A percentile compares a stretch with the other conserved stretches of the same genome.
phyloP scores from a whole-genome alignment of 176 grass and related monocot species.

The Juncus effusus region DNA sequence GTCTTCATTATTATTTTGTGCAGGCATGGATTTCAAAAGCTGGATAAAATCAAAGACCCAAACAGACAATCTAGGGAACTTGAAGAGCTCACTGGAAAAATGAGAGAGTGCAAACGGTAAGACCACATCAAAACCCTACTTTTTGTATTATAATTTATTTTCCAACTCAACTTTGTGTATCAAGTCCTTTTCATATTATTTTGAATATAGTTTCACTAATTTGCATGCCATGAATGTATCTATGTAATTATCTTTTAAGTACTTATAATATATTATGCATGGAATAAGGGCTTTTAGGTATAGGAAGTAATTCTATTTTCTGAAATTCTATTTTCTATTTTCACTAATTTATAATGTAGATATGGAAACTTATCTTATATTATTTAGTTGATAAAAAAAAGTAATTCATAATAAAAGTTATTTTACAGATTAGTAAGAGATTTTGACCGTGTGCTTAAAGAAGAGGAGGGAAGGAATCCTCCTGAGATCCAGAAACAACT shows the following conservation, averaged over 20 bases:
- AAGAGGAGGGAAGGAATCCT: slow-evolving; percentile 62
- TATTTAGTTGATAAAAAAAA: too few species aligned
- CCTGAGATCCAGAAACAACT: slow-evolving; percentile 85
- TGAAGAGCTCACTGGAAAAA: slow-evolving; percentile 91
- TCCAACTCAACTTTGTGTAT: slow-evolving; percentile 6
- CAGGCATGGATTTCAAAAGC: slow-evolving; percentile 98
- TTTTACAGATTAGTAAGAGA: slow-evolving; percentile 69
- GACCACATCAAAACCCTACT: slow-evolving; percentile 17
- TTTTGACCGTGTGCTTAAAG: slow-evolving; percentile 74
- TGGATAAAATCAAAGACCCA: slow-evolving; percentile 95
- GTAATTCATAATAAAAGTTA: too few species aligned
- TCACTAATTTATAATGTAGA: background rate
- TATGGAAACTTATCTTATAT: background rate
- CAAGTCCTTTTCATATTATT: background rate
- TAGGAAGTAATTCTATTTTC: too few species aligned
- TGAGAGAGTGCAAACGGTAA: slow-evolving; percentile 94
- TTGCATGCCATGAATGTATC: background rate
- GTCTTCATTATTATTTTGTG: slow-evolving; percentile 26
- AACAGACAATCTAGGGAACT: slow-evolving; percentile 89
- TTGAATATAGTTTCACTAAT: background rate
- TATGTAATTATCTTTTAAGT: background rate
- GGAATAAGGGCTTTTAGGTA: too few species aligned
- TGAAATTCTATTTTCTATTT: too few species aligned
- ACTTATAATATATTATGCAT: background rate
- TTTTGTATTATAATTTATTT: background rate